Conservation (phyloP, 352 stramenopile genomes). For the Phytopythium helicoides region DNA sequence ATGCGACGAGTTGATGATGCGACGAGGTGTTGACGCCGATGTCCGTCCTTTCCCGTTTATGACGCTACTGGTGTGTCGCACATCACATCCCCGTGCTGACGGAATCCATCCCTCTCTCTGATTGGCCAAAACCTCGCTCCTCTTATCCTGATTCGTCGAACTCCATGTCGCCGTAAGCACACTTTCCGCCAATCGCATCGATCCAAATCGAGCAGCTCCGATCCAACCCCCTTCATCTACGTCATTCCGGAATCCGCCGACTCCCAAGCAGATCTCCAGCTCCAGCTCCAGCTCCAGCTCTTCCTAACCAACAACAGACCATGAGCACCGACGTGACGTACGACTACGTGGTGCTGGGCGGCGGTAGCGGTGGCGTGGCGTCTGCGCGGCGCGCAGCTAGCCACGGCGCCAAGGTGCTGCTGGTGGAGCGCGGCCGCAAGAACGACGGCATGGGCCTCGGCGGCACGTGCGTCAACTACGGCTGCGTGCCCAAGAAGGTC, state of each 20-base stretch:
- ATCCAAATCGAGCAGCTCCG: too few relatives aligned
- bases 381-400: conserved; percentile 89
- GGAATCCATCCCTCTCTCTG: too few relatives aligned
- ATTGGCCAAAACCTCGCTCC: neutral
- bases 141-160: conserved; percentile 1
- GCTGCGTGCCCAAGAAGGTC: conserved; percentile 99
- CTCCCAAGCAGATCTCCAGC: too few relatives aligned
- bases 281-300: conserved; percentile 6
- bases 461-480: conserved; percentile 98
- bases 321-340: conserved; percentile 63
- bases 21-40: too few relatives aligned
- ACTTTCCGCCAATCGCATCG: too few relatives aligned
- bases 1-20: too few relatives aligned
- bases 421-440: conserved; percentile 88
- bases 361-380: conserved; percentile 90
- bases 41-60: too few relatives aligned
- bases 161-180: neutral
- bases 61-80: neutral
- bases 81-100: too few relatives aligned
- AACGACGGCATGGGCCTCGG: conserved; percentile 73
- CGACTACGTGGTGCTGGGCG: conserved; percentile 92
- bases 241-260: conserved; percentile 1
- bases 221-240: conserved; percentile 12
- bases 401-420: conserved; percentile 94
- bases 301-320: neutral